Evolutionary conservation across 352 stramenopile species (phyloP), one percentile per base, ranked within the genome.

Genomic region (Globisporangium orthogonon): DNA sequence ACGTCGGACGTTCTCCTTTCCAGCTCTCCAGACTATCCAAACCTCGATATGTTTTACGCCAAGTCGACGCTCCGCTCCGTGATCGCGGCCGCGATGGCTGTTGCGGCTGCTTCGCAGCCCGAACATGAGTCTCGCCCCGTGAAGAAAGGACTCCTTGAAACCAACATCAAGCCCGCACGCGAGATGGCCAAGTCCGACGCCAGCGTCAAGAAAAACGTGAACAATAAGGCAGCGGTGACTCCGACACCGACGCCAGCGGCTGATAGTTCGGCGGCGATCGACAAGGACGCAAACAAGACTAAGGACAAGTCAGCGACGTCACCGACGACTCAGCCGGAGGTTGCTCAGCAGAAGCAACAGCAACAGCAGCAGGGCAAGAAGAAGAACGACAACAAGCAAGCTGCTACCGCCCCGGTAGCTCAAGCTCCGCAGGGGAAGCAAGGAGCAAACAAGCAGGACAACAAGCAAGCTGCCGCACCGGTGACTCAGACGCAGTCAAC

Each of bases 21-120:
- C 33, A 9, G 14, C 31, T 41, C 18, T 5, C 52, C 43, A 23
- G 17, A 35, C 39, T 43, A 11, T 18, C 3, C n/a, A 11, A 33
- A 15, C 15, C 15, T 9, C 53, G 48, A 53, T 44, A 60, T 60
- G 54, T 48, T 60, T 18, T 60, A 60, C 45, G 54, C 54, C 28
- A 60, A 60, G 54, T 47, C 43, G 18, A 60, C 54, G 10, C 50
- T 60, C 45, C 54, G 54, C 54, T 60, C 33, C 30, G 50, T 53
- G 14, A 51, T 53, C 45, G 54, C 45, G n/a, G 50, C 46, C 2
- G 54, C 54, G 31, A 37, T 60, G 44, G 54, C 54, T 17, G 45
- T 60, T 33, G 45, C 54, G 4, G 44, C 33, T n/a, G 45, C 44
- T 15, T 18, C 51, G n/a, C 54, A 60, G 29, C n/a, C 55, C 6